Conservation (phyloP, 1,284 basidiomycete genomes). For the Fistulinella staudtii region DNA sequence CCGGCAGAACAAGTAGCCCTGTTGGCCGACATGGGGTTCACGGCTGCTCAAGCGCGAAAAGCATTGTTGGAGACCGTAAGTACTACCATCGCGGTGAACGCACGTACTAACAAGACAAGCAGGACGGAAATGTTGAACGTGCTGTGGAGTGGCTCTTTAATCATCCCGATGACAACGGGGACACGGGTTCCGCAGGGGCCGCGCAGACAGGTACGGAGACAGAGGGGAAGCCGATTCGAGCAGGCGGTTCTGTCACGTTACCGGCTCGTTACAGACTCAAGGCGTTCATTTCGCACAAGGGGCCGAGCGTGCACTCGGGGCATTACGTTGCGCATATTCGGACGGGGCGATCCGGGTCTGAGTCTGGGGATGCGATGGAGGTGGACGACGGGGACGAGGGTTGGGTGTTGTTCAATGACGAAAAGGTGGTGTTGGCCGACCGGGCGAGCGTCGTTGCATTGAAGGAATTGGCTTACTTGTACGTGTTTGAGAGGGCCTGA, state of each 20-base stretch:
- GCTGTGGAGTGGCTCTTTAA: conserved; percentile 98
- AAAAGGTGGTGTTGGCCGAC: conserved; percentile 90
- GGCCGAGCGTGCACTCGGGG: conserved; percentile 90
- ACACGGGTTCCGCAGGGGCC: conserved; percentile 33
- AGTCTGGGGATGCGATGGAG: conserved; percentile 17
- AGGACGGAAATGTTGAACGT: conserved; percentile 76
- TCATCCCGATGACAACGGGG: conserved; percentile 85
- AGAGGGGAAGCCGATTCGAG: neutral
- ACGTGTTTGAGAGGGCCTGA: conserved; percentile 69
- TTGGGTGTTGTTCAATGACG: conserved; percentile 94
- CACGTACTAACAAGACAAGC: neutral
- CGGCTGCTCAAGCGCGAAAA: conserved; percentile 78
- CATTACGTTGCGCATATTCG: conserved; percentile 89
- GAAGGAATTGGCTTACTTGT: conserved; percentile 83
- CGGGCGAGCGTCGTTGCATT: conserved; percentile 67
- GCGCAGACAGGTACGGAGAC: conserved; percentile 18
- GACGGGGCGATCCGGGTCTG: conserved; percentile 1
- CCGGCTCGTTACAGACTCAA: conserved; percentile 82
- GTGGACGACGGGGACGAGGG: conserved; percentile 35
- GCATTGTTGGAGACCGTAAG: conserved; percentile 78
- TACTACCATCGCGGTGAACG: neutral
- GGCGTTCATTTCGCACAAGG: conserved; percentile 97
- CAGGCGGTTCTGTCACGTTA: conserved; percentile 32
- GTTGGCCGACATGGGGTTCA: conserved; percentile 94
- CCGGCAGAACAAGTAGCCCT: conserved; percentile 65